Evolutionary conservation across 345 rosid genomes (phyloP).

Genomic region (Syzygium oleosum): DNA sequence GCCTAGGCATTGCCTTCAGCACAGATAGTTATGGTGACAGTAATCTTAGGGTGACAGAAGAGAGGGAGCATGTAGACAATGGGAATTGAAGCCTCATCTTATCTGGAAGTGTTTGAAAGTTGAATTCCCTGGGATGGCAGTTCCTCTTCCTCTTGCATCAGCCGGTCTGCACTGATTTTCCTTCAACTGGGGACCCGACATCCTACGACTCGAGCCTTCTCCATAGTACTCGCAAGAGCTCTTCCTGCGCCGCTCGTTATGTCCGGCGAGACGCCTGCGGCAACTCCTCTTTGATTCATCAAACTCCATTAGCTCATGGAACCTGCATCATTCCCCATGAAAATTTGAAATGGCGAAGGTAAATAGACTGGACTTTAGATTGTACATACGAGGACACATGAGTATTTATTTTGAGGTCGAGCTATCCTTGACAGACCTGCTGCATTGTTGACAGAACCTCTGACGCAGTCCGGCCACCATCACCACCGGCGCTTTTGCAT

Average conservation of each 20-base stretch:
- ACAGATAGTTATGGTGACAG: not conserved
- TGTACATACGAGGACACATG: not conserved
- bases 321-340: constrained; percentile 13
- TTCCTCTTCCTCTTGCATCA: constrained; percentile 26
- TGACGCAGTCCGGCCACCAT: constrained; percentile 56
- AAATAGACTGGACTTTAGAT: not conserved
- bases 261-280: constrained; percentile 67
- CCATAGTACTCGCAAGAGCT: constrained; percentile 36
- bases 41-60: constrained; percentile 50
- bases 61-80: constrained; percentile 51
- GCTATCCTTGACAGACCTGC: constrained; percentile 43
- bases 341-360: not conserved
- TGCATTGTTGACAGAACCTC: constrained; percentile 91
- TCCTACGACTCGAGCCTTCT: constrained; percentile 50
- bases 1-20: not conserved
- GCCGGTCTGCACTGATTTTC: constrained; percentile 24
- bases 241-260: constrained; percentile 79
- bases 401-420: not conserved
- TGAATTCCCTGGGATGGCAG: constrained; percentile 24
- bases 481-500: constrained; percentile 61
- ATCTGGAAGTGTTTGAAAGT: constrained; percentile 28
- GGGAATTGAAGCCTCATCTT: constrained; percentile 24
- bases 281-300: constrained; percentile 87
- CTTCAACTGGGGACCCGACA: constrained; percentile 11
- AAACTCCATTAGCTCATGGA: constrained; percentile 62